phyloP scores from a whole-genome alignment of 768 basidiomycete species.

The Leccinum imitatum region DNA sequence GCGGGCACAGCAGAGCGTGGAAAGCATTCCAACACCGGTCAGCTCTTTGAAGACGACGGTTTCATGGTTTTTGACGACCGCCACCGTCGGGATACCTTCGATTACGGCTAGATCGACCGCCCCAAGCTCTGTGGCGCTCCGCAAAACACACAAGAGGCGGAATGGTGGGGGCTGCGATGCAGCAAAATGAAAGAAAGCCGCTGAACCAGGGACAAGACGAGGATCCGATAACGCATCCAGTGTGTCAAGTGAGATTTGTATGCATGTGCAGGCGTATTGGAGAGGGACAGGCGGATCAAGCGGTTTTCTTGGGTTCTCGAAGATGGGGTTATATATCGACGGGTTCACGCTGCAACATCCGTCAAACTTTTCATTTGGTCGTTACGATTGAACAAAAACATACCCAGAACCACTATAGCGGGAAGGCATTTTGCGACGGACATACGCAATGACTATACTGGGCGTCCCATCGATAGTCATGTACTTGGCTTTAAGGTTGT shows the following conservation, averaged over 20 bases:
- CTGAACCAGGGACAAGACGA: constrained; percentile 36
- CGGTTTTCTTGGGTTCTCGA: constrained; percentile 33
- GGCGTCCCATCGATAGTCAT: constrained; percentile 42
- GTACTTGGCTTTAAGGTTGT: constrained; percentile 60
- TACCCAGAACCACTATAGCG: constrained; percentile 19
- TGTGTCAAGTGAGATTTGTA: constrained; percentile 40
- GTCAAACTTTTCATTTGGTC: constrained; percentile 2
- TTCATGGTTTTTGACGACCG: constrained; percentile 42
- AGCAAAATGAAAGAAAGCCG: constrained; percentile 38
- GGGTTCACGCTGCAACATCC: constrained; percentile 28
- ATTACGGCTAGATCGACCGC: constrained; percentile 43
- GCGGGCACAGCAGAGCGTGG: constrained; percentile 41
- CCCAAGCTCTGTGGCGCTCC: constrained; percentile 39
- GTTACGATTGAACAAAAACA: not conserved
- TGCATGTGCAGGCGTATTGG: constrained; percentile 44
- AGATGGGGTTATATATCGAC: constrained; percentile 31
- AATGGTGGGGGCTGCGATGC: constrained; percentile 40
- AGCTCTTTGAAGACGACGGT: constrained; percentile 44
- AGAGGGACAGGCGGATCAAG: constrained; percentile 46
- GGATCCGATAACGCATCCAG: constrained; percentile 49
- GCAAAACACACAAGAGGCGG: constrained; percentile 37
- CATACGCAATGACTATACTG: constrained; percentile 59
- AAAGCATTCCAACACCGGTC: constrained; percentile 34
- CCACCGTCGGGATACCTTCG: constrained; percentile 41
- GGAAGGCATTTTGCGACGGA: constrained; percentile 36